Conservation (phyloP, 129 eudicot genomes). For the Saussurea involucrata region DNA sequence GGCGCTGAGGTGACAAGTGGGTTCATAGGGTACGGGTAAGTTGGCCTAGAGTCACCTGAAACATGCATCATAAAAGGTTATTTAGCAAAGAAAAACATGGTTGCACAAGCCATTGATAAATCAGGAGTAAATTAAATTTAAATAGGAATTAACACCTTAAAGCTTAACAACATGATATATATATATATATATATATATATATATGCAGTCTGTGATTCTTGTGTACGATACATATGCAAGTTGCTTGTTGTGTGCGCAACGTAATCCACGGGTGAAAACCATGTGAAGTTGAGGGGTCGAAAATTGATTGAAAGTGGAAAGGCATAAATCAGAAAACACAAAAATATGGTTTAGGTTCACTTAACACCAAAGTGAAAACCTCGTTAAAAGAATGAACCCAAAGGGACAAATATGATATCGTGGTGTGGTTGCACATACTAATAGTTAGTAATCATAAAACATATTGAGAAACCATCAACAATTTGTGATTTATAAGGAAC, state of each 20-base stretch:
- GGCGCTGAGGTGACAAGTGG: too few species aligned
- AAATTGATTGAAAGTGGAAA: background rate
- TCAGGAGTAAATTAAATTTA: background rate
- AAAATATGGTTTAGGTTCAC: background rate
- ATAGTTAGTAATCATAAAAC: too few species aligned
- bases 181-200: too few species aligned
- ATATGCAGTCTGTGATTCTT: background rate
- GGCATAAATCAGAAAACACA: background rate
- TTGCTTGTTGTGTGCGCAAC: background rate
- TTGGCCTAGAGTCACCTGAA: background rate
- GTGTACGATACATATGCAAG: background rate
- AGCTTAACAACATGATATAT: background rate
- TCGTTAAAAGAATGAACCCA: too few species aligned
- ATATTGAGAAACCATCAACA: too few species aligned
- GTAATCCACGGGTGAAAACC: background rate
- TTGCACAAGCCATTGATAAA: slow-evolving; percentile 1
- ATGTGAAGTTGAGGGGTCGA: background rate
- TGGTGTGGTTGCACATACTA: too few species aligned
- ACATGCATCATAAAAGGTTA: background rate
- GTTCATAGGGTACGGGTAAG: too few species aligned
- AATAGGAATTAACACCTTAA: background rate
- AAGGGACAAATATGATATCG: too few species aligned
- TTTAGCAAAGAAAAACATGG: background rate
- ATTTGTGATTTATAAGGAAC: too few species aligned
- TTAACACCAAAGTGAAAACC: background rate